These are phyloP conservation scores for Neurospora pannonica DNA, from an alignment of 495 filamentous ascomycete genomes.

Conservation along the genomic window DNA sequence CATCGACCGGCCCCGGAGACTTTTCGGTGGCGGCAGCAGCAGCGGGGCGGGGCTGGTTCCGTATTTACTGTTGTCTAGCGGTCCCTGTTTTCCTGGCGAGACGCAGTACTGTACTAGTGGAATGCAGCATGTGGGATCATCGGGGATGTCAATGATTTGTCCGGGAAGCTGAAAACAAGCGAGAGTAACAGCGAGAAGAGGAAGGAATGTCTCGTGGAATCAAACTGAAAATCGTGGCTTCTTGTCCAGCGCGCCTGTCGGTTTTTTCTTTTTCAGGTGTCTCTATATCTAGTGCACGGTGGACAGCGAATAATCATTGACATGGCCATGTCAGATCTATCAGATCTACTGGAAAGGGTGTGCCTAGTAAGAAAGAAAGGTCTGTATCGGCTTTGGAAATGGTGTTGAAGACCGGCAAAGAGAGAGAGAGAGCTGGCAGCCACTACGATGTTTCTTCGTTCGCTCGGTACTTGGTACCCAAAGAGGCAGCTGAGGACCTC, in stretches of 20 bases:
- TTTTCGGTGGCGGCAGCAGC: not conserved
- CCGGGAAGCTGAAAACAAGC: not conserved
- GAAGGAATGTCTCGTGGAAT: not conserved
- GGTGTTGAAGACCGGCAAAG: not conserved
- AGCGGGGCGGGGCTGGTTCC: not conserved
- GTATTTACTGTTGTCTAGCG: not conserved
- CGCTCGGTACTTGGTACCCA: not conserved
- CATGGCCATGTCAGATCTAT: not conserved
- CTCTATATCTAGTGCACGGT: not conserved
- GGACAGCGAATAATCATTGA: not conserved
- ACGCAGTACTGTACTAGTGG: not conserved
- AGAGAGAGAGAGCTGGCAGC: not conserved
- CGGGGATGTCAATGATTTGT: not conserved
- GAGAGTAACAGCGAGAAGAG: not conserved
- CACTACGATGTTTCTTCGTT: not conserved
- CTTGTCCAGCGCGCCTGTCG: not conserved
- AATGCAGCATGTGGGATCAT: not conserved
- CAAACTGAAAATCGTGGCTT: not conserved
- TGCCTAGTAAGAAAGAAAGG: not conserved
- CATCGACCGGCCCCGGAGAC: not conserved
- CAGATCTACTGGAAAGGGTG: not conserved
- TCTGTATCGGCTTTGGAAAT: not conserved
- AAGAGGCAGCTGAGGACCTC: not conserved
- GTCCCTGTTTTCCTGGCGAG: not conserved
- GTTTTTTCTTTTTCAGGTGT: not conserved